phyloP scores from a whole-genome alignment of 345 rosid species.

The Garcia nutans region DNA sequence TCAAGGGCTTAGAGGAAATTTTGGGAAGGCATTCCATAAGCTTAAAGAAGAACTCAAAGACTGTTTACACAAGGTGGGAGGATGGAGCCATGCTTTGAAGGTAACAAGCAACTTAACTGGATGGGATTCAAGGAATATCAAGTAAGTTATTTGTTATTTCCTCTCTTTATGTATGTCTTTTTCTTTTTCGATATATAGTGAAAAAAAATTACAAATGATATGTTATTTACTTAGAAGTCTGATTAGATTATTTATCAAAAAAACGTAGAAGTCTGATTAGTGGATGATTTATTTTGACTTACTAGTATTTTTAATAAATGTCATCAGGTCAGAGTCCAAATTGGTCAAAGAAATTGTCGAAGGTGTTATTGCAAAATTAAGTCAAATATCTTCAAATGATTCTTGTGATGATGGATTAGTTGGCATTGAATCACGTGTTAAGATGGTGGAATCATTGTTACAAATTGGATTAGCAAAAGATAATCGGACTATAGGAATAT shows the following conservation, averaged over 20 bases:
- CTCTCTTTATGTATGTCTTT: background rate
- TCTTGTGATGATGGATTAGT: background rate
- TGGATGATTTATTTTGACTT: background rate
- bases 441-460: background rate
- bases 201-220: too few relatives aligned
- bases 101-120: background rate
- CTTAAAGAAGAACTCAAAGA: background rate
- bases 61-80: too few relatives aligned
- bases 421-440: background rate
- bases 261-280: too few relatives aligned
- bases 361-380: background rate
- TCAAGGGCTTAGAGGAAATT: background rate
- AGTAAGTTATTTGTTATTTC: background rate
- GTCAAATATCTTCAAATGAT: background rate
- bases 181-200: too few relatives aligned
- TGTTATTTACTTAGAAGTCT: too few relatives aligned
- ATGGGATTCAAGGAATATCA: background rate
- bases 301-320: background rate
- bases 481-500: constrained; percentile 1
- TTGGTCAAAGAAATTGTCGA: background rate
- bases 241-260: too few relatives aligned
- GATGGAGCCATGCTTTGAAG: background rate
- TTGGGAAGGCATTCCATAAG: background rate
- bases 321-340: background rate
- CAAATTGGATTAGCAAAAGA: background rate